Base-by-base conservation (phyloP, 306 rosid species). In the Begonia loranthoides region DNA sequence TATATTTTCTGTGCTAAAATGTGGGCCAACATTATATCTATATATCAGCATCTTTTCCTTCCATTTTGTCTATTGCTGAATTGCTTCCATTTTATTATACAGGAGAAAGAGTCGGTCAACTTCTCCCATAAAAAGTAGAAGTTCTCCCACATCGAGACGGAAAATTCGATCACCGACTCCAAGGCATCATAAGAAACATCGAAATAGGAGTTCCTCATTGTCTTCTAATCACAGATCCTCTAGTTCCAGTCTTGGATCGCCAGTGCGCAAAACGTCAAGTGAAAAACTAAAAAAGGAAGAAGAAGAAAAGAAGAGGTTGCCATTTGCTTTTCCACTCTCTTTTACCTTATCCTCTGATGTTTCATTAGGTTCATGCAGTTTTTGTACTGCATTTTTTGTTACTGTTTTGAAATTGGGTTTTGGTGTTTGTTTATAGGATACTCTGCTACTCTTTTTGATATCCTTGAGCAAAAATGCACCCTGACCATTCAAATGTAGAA, bases 221-320 rank as follows among this genome's bases (percentile, higher is more conserved):
- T 82, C 99, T 64, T 90, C 94, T 52, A 24, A 75, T 55, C 80
- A 14, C 47, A 78, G 73, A 76, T 78, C 86, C 68, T 77, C 94
- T 57, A 76, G 82, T 71, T 68, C 94, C 58, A 86, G 84, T 62
- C 76, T 76, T 65, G 99, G 82, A 45, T 76, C 79, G 52, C 63
- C 75, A 70, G 94, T 80, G 76, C 84, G 70, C 61, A 86, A 79
- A 74, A 70, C 62, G 73, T 79, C 79, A 6, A 58, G 60, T 73
- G 99, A 86, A 57, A 83, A 83, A 76, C 74, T 73, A 77, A 78
- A 59, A 77, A 78, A 78, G 69, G 94, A 80, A 72, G 79, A 70
- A 64, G 97, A 84, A 66, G 93, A 83, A 70, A 92, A 73, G 76
- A 83, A 86, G 83, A 86, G 99, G 99, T 92, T 82, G 72, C 57